Base-by-base conservation (phyloP, 1,139 yeast genomes). In the Taphrina sp. region DNA sequence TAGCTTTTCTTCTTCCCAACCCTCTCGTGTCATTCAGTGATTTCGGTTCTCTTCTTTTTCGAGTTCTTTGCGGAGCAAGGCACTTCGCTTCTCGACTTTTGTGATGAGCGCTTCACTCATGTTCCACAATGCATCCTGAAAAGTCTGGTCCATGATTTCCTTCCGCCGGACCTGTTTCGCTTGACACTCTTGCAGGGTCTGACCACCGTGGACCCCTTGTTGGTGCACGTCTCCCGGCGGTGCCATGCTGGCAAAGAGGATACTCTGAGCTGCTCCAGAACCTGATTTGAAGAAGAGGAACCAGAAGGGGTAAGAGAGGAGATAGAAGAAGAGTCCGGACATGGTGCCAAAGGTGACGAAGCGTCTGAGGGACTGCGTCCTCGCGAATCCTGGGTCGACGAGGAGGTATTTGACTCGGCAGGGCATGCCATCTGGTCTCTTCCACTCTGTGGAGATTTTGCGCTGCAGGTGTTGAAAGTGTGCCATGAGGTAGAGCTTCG, bases 381-480 rank as follows among this genome's bases (percentile, higher is more conserved):
- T 77, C 83, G 87, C 85, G 49, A 90, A 64, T 0, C 98, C 98
- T 0, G 98, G 98, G 65, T 92, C 94, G 3, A 86, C 95, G 59
- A 87, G 64, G 59, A 83, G 77, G n/a, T 88, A 76, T 52, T 83
- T 77, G 16, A 87, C 81, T 64, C 85, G 85, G 64, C 63, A 76
- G 1, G 86, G 85, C 28, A 83, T 79, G 60, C 76, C 73, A 64
- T 87, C 95, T 28, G 81, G 76, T 34, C 90, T 74, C 64, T 80
- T 81, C 61, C 78, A 80, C 7, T 26, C 31, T 3, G 66, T 65
- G 39, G 74, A 75, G 56, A 88, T 67, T 59, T 81, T 75, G 53
- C 82, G 75, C 70, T 90, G 97, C 64, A 78, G 81, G 65, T 86
- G 95, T 63, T 78, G 76, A 10, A 82, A 87, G 71, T 85, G 83